These are phyloP conservation scores for Dioszegia aurantiaca DNA, from an alignment of 768 basidiomycete genomes.

Conservation along the genomic window DNA sequence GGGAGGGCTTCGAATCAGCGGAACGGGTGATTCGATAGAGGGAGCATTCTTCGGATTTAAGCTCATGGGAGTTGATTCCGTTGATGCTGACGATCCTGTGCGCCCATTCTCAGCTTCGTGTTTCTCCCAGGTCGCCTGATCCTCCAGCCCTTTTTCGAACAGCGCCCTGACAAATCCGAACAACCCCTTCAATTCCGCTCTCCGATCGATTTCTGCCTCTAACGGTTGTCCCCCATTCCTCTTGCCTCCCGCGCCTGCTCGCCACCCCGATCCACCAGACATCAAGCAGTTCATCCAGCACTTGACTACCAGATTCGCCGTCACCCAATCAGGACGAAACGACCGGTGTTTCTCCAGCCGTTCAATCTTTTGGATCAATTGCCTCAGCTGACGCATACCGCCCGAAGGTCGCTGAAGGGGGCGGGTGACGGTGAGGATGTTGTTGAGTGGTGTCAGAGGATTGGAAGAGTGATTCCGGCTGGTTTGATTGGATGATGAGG, in stretches of 20 bases:
- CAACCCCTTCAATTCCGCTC: conserved; percentile 6
- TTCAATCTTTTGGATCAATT: conserved; percentile 56
- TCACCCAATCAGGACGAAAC: conserved; percentile 67
- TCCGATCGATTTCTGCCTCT: background rate
- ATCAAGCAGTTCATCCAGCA: conserved; percentile 59
- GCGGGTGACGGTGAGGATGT: conserved; percentile 51
- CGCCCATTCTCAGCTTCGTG: background rate
- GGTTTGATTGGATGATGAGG: conserved; percentile 1
- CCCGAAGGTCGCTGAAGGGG: conserved; percentile 53
- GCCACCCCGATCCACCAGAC: background rate
- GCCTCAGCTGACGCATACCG: conserved; percentile 23
- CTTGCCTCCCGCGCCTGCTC: background rate
- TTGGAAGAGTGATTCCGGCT: conserved; percentile 24
- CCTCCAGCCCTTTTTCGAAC: conserved; percentile 3
- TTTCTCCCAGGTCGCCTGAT: background rate
- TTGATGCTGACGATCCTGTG: no score
- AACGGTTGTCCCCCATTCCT: no score
- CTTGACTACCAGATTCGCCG: conserved; percentile 68
- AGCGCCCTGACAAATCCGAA: conserved; percentile 9
- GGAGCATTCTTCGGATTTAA: no score
- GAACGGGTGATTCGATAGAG: background rate
- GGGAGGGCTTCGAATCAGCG: no score
- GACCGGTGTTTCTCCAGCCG: conserved; percentile 49
- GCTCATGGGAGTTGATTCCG: no score
- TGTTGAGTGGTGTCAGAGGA: conserved; percentile 55